Base-by-base conservation (phyloP, 1,284 basidiomycete genomes). In the Malassezia restricta region DNA sequence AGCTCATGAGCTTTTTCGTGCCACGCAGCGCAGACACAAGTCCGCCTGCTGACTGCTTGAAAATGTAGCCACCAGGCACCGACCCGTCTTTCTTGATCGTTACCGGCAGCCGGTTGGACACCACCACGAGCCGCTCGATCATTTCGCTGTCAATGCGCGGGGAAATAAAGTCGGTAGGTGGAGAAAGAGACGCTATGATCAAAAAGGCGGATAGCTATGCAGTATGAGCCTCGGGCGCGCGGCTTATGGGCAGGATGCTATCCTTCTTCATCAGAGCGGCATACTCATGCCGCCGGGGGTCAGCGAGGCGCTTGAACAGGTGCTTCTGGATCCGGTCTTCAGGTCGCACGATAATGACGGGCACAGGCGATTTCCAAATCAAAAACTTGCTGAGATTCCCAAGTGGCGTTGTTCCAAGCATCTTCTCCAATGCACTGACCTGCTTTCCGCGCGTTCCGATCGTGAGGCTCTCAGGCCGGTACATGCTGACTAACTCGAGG, bases 401-500 rank as follows among this genome's bases (percentile, higher is more conserved):
- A 49, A 71, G 66, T 38, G 59, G 61, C 38, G 63, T 58, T 33
- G 68, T 59, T 5, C 67, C 67, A 5, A 73, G 57, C 62, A 73
- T 65, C 51, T 71, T 73, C 35, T 71, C 65, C 15, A 73, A 54
- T 27, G 66, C 61, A 45, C 62, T 66, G 15, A 62, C 62, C 28
- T 63, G 63, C 46, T 65, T 71, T 20, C 89, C 91, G 32, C 86
- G 80, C 11, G 88, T 92, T 11, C 92, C 92, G 24, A 96, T 90
- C 14, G 95, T 84, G 49, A 96, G 79, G 1, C 86, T 88, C 74
- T 98, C 91, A 1, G 92, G 92, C 40, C 90, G 83, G 70, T 98
- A 96, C 35, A 96, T 81, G 2, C 89, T 86, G 58, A 96, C 92
- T 61, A 98, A 57, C 37, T 64, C 59, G 24, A 75, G 62, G 37